Evolutionary conservation across 345 rosid species (phyloP).

Genomic region (Dipteronia sinensis): DNA sequence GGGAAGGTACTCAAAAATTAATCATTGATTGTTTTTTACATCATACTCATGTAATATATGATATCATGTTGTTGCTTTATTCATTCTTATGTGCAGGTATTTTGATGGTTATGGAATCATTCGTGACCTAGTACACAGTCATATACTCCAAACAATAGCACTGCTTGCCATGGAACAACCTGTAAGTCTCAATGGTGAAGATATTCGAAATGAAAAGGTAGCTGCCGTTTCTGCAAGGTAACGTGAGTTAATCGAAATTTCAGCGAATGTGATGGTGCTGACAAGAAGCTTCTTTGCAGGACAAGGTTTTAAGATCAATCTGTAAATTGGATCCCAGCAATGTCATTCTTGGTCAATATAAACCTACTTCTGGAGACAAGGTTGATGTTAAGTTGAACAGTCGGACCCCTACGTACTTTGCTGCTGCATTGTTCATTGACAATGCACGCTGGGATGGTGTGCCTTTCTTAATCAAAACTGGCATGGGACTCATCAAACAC

Average conservation of each 20-base stretch:
- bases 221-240: background rate
- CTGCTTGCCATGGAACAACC: constrained; percentile 92
- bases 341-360: constrained; percentile 77
- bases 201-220: constrained; percentile 81
- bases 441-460: constrained; percentile 93
- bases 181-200: constrained; percentile 76
- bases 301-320: constrained; percentile 72
- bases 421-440: constrained; percentile 72
- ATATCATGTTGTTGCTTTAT: constrained; percentile 1
- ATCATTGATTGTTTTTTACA: constrained; percentile 8
- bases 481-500: constrained; percentile 74
- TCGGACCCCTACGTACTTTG: constrained; percentile 62
- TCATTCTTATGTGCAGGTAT: constrained; percentile 42
- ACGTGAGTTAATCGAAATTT: background rate
- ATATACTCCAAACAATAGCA: constrained; percentile 72
- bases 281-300: constrained; percentile 42
- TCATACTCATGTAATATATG: constrained; percentile 15
- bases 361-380: constrained; percentile 46
- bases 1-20: constrained; percentile 42
- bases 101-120: constrained; percentile 83
- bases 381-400: constrained; percentile 37
- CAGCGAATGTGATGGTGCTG: background rate
- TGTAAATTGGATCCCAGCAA: constrained; percentile 52
- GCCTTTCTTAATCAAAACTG: constrained; percentile 68
- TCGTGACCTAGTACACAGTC: constrained; percentile 72